Evolutionary conservation across 2,329 filamentous ascomycete genomes (phyloP).

Genomic region (Claviceps sp.): DNA sequence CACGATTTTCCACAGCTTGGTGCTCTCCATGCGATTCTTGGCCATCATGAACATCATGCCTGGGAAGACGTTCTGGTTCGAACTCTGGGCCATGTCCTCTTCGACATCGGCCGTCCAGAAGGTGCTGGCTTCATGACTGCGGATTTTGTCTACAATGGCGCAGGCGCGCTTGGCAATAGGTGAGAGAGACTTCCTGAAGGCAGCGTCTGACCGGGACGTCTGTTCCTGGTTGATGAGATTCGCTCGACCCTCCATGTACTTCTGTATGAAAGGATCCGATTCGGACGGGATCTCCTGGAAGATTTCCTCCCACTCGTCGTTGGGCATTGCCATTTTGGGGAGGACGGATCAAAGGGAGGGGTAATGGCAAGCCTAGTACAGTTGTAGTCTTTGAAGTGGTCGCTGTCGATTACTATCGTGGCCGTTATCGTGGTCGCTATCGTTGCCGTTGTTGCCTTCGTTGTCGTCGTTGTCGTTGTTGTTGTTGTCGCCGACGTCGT

Average conservation of each 20-base stretch:
- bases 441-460: no score
- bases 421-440: no score
- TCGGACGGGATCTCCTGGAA: conserved; percentile 39
- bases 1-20: conserved; percentile 74
- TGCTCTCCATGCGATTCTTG: conserved; percentile 74
- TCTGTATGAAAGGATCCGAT: conserved; percentile 64
- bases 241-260: conserved; percentile 65
- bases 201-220: conserved; percentile 59
- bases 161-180: conserved; percentile 67
- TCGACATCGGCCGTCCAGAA: conserved; percentile 67
- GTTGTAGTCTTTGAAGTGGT: no score
- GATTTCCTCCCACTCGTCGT: conserved; percentile 47
- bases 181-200: conserved; percentile 62
- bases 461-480: no score
- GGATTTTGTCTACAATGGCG: conserved; percentile 66
- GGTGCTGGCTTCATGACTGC: conserved; percentile 59
- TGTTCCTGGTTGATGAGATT: conserved; percentile 70
- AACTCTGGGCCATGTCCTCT: conserved; percentile 49
- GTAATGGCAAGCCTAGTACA: no score
- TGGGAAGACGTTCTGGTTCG: conserved; percentile 56
- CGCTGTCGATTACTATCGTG: no score
- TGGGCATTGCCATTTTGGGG: conserved; percentile 27
- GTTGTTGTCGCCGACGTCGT: no score
- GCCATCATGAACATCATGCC: conserved; percentile 91
- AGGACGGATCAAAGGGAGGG: neutral